Evolutionary conservation across 139 green algal genomes (phyloP), one percentile per base, ranked within the genome.

Genomic region (Diplosphaera chodatii): DNA sequence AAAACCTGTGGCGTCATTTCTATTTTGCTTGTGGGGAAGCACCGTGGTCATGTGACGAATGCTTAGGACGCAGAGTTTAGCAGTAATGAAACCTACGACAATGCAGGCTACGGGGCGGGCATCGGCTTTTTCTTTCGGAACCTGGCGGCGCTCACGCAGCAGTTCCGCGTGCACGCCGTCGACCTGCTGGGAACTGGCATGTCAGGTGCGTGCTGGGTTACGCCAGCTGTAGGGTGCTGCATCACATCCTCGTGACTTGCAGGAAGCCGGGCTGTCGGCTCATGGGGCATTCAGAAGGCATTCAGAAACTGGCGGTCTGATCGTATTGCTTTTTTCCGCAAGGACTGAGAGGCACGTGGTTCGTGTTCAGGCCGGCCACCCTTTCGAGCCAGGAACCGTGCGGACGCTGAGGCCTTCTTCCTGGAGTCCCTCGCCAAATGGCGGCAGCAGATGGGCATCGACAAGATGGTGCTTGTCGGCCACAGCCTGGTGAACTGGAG

Each of bases 171-270:
- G 21, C 87, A 85, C 71, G 78, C 80, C 0, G 81, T 96, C 6
- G 91, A 97, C 79, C 92, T 86, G 77, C 79, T 96, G 21, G 91
- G 91, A 59, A 96, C 88, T 6, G 91, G 91, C 0, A 83, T 94
- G 40, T 93, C 85, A 55, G 89, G 82, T 48, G 10, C 37, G n/a
- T n/a, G n/a, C n/a, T n/a, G n/a, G n/a, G n/a, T n/a, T n/a, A n/a
- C n/a, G n/a, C n/a, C n/a, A n/a, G n/a, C n/a, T n/a, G n/a, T n/a
- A n/a, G n/a, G n/a, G n/a, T n/a, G n/a, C n/a, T n/a, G n/a, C n/a
- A n/a, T n/a, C n/a, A n/a, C n/a, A n/a, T n/a, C n/a, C n/a, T n/a
- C n/a, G n/a, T n/a, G n/a, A n/a, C n/a, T n/a, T n/a, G n/a, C n/a
- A n/a, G n/a, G n/a, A n/a, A n/a, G n/a, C n/a, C n/a, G n/a, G n/a